These are phyloP conservation scores for Solanum virginianum DNA, from an alignment of 257 asterid species.

Conservation along the genomic window DNA sequence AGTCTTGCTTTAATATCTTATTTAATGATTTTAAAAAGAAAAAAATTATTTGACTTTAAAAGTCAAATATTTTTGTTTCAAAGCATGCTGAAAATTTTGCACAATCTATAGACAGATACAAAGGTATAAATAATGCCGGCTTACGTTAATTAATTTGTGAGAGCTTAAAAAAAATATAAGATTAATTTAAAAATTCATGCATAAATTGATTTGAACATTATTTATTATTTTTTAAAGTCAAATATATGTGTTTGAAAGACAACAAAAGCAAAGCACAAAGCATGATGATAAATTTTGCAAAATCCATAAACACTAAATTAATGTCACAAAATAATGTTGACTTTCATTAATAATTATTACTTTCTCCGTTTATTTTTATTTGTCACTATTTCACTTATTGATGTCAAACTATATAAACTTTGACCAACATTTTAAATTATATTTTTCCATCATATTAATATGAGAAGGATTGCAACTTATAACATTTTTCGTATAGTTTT, in stretches of 20 bases:
- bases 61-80: neutral
- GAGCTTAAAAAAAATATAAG: neutral
- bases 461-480: no score
- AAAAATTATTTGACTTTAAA: neutral
- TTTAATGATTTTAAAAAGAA: neutral
- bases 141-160: neutral
- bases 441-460: no score
- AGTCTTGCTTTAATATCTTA: no score
- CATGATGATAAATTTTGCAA: neutral
- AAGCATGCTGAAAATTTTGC: neutral
- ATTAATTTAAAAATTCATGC: neutral
- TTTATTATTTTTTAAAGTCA: neutral
- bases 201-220: neutral
- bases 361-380: no score
- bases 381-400: no score
- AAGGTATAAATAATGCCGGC: neutral
- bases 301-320: neutral
- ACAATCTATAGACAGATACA: neutral
- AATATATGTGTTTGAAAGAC: neutral
- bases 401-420: no score
- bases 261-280: neutral
- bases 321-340: neutral
- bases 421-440: no score
- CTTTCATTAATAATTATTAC: neutral
- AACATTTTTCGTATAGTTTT: no score